Base-by-base conservation (phyloP, 2,329 filamentous ascomycete species). In the Fusarium temperatum region DNA sequence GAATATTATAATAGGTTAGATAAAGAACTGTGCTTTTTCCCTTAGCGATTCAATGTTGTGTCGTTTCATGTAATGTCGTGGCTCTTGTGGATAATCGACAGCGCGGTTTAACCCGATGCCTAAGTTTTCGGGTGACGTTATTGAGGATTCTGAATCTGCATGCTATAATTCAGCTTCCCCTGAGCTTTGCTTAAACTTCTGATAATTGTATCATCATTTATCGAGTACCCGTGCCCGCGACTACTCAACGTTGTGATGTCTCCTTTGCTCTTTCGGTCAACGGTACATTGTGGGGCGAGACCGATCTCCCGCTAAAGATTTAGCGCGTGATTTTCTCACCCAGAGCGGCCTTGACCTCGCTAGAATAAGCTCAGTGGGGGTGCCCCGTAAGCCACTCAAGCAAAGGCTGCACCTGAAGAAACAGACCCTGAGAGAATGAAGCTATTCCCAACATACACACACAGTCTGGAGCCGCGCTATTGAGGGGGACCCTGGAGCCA, bases 101-200 rank as follows among this genome's bases (percentile, higher is more conserved):
- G 30, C 30, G 30, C 30, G 1, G 30, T 32, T 32, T 7, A 32
- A 1, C 30, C 30, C 30, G 30, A 32, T 5, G 30, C 30, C 30
- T 2, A 32, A 32, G 30, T 32, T 6, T 32, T 0, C 30, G 30
- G 30, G 30, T 7, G 1, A 32, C 30, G 5, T 32, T 32, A 32
- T 32, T 14, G 13, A 6, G 5, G 30, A 32, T 32, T 14, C 1
- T 1, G 2, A 6, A 7, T 35, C 32, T 35, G 0, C 14, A 1
- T 35, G 0, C 13, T 35, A 35, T 0, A 7, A 32, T 32, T 32
- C 13, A 32, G 30, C 30, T 32, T 7, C 30, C 5, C 1, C 5
- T 3, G 30, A 32, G 30, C 30, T 32, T 32, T 0, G 13, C 13
- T 14, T 32, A 14, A 14, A 2, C 30, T 7, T 39, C 11, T 39